Base-by-base conservation (phyloP, 2,329 filamentous ascomycete species). In the Epichloe hybrida region DNA sequence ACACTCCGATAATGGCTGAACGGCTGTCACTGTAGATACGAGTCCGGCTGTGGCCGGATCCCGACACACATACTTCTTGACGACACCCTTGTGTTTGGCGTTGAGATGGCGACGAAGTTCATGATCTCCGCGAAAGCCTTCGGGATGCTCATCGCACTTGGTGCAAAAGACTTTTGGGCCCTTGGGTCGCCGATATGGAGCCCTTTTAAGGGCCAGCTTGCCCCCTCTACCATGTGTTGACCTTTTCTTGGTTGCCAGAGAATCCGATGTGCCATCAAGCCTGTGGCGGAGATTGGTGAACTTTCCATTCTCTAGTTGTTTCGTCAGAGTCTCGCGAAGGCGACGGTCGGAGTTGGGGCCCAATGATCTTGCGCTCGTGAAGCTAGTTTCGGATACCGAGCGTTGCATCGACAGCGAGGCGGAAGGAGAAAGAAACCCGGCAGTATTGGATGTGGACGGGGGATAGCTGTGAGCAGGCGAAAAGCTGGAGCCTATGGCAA, bases 51-150 rank as follows among this genome's bases (percentile, higher is more conserved):
- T 57, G 11, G 62, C 59, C 1, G 80, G 79, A 55, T 82, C 76
- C 35, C 76, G 68, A 58, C 79, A 83, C 27, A 81, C 67, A 59
- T 69, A 83, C 57, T 79, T 80, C 63, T 71, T 78, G 48, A 79
- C 72, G 4, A 66, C 56, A 11, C 54, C 58, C 52, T 72, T 70
- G 64, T 97, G 91, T 56, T 87, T 79, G 36, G 73, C 70, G 41
- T 77, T 77, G 49, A 75, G 75, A 57, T 88, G 84, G 17, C 84
- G 76, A 42, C 80, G 77, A 27, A 88, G 76, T 64, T 95, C 89
- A 62, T 95, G 89, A 23, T 90, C 86, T 50, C 89, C 89, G 36
- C 89, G 81, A 66, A 95, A 95, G 42, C 87, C 88, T 17, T 85
- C 78, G 0, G 83, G 83, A 49, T 86, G 78, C 50, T 87, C 81